These are phyloP conservation scores for Sarocladiaceae sp. DNA, from an alignment of 2,329 filamentous ascomycete species.

Conservation along the genomic window DNA sequence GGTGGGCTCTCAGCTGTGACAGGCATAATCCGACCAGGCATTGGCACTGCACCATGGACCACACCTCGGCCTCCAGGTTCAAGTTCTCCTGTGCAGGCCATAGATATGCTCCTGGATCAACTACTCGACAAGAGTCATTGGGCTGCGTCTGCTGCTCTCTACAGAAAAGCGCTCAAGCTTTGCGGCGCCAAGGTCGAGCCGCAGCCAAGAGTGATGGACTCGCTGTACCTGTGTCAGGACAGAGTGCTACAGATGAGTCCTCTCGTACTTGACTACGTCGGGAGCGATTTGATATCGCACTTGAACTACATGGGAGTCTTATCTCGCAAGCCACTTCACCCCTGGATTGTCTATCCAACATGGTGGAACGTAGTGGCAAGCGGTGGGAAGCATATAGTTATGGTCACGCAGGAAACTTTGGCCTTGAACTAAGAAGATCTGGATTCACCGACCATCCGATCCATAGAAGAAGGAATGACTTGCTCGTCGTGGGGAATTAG, in stretches of 20 bases:
- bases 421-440: conserved; percentile 34
- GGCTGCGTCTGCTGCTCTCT: conserved; percentile 14
- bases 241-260: conserved; percentile 32
- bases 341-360: conserved; percentile 27
- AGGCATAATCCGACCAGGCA: too few relatives aligned
- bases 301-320: conserved; percentile 40
- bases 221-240: conserved; percentile 26
- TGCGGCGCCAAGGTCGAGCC: conserved; percentile 20
- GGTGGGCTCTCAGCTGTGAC: too few relatives aligned
- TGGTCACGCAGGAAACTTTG: conserved; percentile 45
- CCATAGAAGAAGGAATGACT: conserved; percentile 35
- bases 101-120: conserved; percentile 25
- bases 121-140: conserved; percentile 20
- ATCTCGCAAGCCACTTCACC: conserved; percentile 25
- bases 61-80: conserved; percentile 33
- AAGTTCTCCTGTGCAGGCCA: conserved; percentile 27
- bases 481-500: conserved; percentile 28
- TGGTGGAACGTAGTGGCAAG: conserved; percentile 41
- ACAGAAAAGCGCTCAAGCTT: conserved; percentile 22
- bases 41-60: conserved; percentile 34
- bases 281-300: conserved; percentile 29
- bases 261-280: conserved; percentile 33
- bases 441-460: conserved; percentile 39
- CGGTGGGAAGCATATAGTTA: conserved; percentile 34
- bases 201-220: conserved; percentile 19